Base-by-base conservation (phyloP, 2,329 filamentous ascomycete species). In the Atkinsonella texensis region DNA sequence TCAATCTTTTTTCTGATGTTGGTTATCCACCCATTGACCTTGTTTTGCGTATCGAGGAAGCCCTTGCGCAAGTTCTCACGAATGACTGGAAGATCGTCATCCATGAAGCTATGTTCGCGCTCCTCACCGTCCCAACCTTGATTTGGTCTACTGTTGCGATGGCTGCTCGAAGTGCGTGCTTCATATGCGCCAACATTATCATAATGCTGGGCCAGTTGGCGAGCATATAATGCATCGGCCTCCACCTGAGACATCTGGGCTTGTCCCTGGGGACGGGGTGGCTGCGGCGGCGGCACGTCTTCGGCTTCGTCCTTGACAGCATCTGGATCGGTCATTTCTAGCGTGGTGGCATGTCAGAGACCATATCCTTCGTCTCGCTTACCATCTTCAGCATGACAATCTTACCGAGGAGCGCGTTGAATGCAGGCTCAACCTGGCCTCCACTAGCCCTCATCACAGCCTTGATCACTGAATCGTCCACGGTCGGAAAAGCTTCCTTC, bases 1-100 rank as follows among this genome's bases (percentile, higher is more conserved):
- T 97, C 90, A 35, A 98, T 80, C 68, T 84, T 88, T 79, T 97
- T 97, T 72, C 88, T 93, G 65, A 98, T 74, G 56, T 83, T 89
- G 48, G 80, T 86, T 60, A 98, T 89, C 90, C 91, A 97, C 48
- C 81, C 80, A 70, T 95, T 97, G 60, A 98, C 87, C 63, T 87
- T 94, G 51, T 80, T 83, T 70, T 97, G 93, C 2, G 93, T 97
- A 63, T 98, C 90, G 51, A 89, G 63, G 70, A 98, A 98, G 4
- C 93, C 93, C 70, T 97, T 94, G 64, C 85, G 85, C 59, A 98
- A 79, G 62, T 94, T 96, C 65, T 95, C 89, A 58, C 84, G 84
- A 63, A 98, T 96, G 48, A 91, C 83, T 1, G 93, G 91, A 13
- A 98, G 79, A 59, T 98, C 93, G 61, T 98, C 93, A 60, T 98